phyloP scores from a whole-genome alignment of 345 rosid genomes.

The Lumnitzera racemosa region DNA sequence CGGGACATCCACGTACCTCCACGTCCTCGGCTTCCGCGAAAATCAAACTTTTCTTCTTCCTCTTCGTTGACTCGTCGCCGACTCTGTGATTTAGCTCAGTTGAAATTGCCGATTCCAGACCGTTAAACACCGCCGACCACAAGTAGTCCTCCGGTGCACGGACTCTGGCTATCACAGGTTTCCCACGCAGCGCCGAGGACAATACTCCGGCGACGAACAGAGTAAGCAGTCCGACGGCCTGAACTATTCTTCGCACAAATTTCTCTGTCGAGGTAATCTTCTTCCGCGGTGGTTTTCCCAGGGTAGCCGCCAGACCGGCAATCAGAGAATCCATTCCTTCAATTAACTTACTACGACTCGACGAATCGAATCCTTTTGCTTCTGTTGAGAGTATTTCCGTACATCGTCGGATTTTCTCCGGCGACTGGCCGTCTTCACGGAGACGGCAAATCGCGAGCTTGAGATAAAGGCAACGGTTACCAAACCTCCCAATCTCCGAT shows the following conservation, averaged over 20 bases:
- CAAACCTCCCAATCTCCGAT: conserved; percentile 2
- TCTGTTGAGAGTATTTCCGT: not conserved
- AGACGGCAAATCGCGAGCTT: conserved; percentile 2
- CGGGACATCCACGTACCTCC: not conserved
- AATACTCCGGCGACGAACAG: conserved; percentile 8
- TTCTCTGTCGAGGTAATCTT: not conserved
- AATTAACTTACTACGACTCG: not conserved
- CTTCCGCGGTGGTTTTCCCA: not conserved
- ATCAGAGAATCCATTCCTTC: not conserved
- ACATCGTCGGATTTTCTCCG: conserved; percentile 5
- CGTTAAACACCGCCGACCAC: conserved; percentile 11
- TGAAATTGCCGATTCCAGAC: conserved; percentile 3
- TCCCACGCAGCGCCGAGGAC: conserved; percentile 5
- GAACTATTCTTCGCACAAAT: conserved; percentile 2
- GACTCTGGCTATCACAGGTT: not conserved
- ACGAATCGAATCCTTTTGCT: not conserved
- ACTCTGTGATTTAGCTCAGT: conserved; percentile 4
- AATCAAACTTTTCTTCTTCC: not conserved
- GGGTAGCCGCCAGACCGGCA: not conserved
- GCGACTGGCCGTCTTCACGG: not conserved
- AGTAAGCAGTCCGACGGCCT: conserved; percentile 9
- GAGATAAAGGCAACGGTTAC: conserved; percentile 5
- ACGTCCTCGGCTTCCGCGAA: conserved; percentile 2
- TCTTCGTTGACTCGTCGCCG: not conserved
- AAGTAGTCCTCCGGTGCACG: conserved; percentile 7